Evolutionary conservation across 1,139 yeast species (phyloP).

Genomic region (Blastobotrys raffinosifermentans): DNA sequence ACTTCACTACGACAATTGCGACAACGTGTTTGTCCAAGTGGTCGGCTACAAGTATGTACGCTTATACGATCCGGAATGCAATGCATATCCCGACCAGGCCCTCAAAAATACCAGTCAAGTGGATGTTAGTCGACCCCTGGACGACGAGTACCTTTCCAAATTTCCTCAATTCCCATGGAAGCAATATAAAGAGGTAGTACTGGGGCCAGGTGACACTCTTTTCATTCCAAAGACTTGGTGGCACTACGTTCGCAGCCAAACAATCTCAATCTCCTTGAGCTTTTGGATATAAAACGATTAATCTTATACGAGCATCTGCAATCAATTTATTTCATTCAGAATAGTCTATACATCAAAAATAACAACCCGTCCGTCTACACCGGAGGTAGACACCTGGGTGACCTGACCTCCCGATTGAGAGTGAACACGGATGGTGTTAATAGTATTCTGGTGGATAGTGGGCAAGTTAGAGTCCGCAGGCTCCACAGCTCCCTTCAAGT

Average conservation of each 20-base stretch:
- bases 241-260: constrained; percentile 24
- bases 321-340: neutral
- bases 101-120: constrained; percentile 23
- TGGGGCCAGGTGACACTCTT: constrained; percentile 26
- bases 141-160: constrained; percentile 11
- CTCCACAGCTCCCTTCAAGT: constrained; percentile 75
- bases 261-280: constrained; percentile 22
- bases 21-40: constrained; percentile 24
- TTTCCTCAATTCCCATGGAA: constrained; percentile 24
- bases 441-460: constrained; percentile 89
- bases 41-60: constrained; percentile 26
- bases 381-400: constrained; percentile 59
- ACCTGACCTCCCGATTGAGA: constrained; percentile 38
- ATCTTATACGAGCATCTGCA: neutral
- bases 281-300: constrained; percentile 21
- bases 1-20: constrained; percentile 21
- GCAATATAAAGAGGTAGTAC: constrained; percentile 19
- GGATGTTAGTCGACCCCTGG: too few species aligned
- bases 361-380: constrained; percentile 88
- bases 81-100: constrained; percentile 16
- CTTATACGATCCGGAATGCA: constrained; percentile 15
- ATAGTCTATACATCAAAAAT: constrained; percentile 37
- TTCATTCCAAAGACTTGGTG: constrained; percentile 27
- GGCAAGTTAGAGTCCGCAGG: constrained; percentile 48
- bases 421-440: constrained; percentile 57